Evolutionary conservation across 2,329 filamentous ascomycete genomes (phyloP), one percentile per base, ranked within the genome.

Genomic region (Waltergamsia citrina): DNA sequence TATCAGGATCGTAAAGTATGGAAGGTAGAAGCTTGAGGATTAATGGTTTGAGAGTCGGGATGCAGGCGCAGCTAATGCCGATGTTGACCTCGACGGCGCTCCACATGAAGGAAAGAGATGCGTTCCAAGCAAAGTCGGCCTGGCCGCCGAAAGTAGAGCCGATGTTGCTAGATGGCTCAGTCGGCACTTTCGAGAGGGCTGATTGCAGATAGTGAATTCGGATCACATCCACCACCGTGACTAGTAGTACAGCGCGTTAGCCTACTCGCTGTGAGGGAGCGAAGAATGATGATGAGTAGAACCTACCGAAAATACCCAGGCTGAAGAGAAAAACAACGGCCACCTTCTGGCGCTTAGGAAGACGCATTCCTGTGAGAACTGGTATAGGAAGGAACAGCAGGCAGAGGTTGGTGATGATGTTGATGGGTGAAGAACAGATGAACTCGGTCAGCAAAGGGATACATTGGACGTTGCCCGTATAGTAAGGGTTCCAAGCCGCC

Each of bases 21-120:
- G 62, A 55, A 3, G 73, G 73, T n/a, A 77, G 56, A 34, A 77
- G 65, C 38, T 67, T 67, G 43, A 84, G 74, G 36, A 90, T 78
- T 6, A 96, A 64, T 2, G 90, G 88, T 52, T 95, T 95, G 41
- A 95, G 62, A 0, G 83, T 90, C 7, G 90, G 90, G n/a, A 95
- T 83, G 47, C 87, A 94, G 27, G 83, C 88, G 50, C 85, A 94
- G 42, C 87, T 81, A 45, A 95, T 87, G 14, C 86, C 88, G 2
- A 93, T 67, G 43, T 94, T 92, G 49, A 94, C 86, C 55, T 95
- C 88, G 35, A 95, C 78, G 10, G 81, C 83, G 12, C 84, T 90
- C 90, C 88, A 96, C 84, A 94, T 90, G 50, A 93, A 81, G 0
- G 85, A 85, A 5, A 87, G 61, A 1, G 85, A 85, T 1, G 85